Percentiles rank a stretch among this genome's conserved stretches.
Evolutionary conservation across 2,329 filamentous ascomycete genomes (phyloP).

Genomic region (Aspergillus piperis): DNA sequence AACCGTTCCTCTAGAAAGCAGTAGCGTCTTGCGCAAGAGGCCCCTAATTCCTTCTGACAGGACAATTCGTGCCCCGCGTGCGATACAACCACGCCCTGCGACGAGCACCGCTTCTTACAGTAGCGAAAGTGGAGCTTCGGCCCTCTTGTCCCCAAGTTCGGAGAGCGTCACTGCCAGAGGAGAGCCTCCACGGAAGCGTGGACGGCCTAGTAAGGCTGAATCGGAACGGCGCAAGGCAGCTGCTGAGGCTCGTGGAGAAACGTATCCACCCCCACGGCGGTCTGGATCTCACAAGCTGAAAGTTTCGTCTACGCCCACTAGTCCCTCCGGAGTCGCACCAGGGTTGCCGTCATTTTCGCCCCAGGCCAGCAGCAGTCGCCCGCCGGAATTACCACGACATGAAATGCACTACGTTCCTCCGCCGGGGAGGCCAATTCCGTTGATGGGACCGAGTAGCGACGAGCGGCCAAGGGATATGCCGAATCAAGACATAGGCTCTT

Average conservation of each 20-base stretch:
- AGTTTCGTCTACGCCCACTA: constrained; percentile 33
- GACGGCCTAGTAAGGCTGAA: constrained; percentile 47
- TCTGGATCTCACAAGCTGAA: constrained; percentile 30
- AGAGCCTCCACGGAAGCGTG: constrained; percentile 44
- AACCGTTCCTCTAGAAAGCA: constrained; percentile 27
- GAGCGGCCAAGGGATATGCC: constrained; percentile 25
- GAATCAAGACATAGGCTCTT: constrained; percentile 22
- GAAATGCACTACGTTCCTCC: constrained; percentile 26
- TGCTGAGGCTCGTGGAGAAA: constrained; percentile 42
- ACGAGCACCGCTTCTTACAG: constrained; percentile 35
- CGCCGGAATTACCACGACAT: constrained; percentile 18
- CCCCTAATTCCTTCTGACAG: constrained; percentile 35
- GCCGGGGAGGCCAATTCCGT: constrained; percentile 17
- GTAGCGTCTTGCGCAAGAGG: constrained; percentile 33
- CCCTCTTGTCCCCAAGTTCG: constrained; percentile 37
- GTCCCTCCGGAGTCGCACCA: constrained; percentile 29
- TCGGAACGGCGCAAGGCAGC: constrained; percentile 40
- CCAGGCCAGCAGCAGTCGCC: constrained; percentile 18
- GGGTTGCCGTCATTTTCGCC: constrained; percentile 23
- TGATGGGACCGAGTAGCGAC: constrained; percentile 18
- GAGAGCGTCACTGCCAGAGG: constrained; percentile 27
- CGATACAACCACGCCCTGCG: constrained; percentile 44
- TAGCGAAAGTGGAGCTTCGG: constrained; percentile 36
- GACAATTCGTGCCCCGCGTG: constrained; percentile 32
- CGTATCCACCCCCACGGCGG: constrained; percentile 39